phyloP scores from a whole-genome alignment of 306 rosid species.

The Cyclanthera cordifolia region DNA sequence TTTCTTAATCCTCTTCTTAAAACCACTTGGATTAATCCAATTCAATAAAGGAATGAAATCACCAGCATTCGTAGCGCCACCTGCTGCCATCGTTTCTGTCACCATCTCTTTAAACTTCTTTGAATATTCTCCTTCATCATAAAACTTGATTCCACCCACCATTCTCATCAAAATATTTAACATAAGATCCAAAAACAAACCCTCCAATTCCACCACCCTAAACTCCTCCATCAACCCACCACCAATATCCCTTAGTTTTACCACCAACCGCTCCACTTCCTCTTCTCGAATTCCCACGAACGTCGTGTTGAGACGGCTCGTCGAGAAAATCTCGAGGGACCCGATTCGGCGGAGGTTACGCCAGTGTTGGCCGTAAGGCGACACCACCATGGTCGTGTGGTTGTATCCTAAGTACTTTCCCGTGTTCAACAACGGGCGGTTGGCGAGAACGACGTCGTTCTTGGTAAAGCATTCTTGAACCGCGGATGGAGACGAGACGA shows the following conservation, averaged over 20 bases:
- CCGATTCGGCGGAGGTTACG: neutral
- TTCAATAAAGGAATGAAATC: constrained; percentile 2
- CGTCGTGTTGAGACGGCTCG: neutral
- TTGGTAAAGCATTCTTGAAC: constrained; percentile 2
- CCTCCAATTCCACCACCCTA: neutral
- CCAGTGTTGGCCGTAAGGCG: constrained; percentile 3
- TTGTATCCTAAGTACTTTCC: neutral
- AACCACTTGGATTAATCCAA: constrained; percentile 5
- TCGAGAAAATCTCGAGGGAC: neutral
- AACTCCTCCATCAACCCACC: neutral
- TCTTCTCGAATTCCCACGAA: neutral
- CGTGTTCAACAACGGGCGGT: neutral
- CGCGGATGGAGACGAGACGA: neutral
- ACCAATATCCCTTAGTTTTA: neutral
- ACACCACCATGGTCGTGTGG: neutral
- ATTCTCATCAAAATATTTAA: neutral
- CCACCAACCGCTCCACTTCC: neutral
- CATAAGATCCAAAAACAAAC: neutral
- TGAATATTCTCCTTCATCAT: neutral
- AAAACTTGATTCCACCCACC: neutral
- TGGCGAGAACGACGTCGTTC: neutral
- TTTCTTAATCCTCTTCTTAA: constrained; percentile 2
- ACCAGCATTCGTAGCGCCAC: neutral
- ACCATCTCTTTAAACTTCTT: neutral
- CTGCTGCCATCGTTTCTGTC: neutral